Evolutionary conservation across 176 grass and related monocot species (phyloP), one percentile per base, ranked within the genome.

Genomic region (Alopecurus myosuroides): DNA sequence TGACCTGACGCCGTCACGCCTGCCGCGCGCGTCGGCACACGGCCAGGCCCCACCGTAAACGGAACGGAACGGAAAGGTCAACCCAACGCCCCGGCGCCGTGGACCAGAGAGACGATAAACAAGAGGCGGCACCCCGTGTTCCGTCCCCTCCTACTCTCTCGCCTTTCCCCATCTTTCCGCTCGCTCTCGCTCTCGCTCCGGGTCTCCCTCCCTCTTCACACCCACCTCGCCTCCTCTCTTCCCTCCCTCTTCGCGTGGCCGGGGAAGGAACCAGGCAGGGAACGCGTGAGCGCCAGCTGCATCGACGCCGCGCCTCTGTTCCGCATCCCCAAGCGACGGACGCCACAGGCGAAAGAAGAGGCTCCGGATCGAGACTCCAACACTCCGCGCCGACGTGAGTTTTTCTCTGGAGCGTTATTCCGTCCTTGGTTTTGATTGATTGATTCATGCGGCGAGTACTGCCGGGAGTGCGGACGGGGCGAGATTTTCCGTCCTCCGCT

Each of bases 91-190:
- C 23, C 42, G 0, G 15, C 75, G 39, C 55, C 41, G 81, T 82
- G 64, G 84, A 86, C 78, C 63, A 22, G 44, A 25, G 12, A 29
- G 63, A 57, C 69, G 81, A 91, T 89, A 87, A 93, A 80, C 79
- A 66, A 40, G 40, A 44, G 40, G 67, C 37, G 67, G 67, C 69
- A 44, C 25, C 53, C 34, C n/a, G 86, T 46, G 64, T 15, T 11
- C 13, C 48, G 9, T 30, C 30, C 40, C 20, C 28, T 52, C 35
- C 3, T 19, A 14, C 1, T 33, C 69, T 78, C 36, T 50, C 26
- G 17, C 5, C 58, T 39, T 6, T 18, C 26, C 85, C 19, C 52
- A 7, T 46, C 5, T n/a, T 20, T 26, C 45, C 66, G 34, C 80
- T 77, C n/a, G n/a, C n/a, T 14, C 6, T 20, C 51, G 19, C 17